phyloP scores from a whole-genome alignment of 306 rosid genomes.

The Prunus salicina region DNA sequence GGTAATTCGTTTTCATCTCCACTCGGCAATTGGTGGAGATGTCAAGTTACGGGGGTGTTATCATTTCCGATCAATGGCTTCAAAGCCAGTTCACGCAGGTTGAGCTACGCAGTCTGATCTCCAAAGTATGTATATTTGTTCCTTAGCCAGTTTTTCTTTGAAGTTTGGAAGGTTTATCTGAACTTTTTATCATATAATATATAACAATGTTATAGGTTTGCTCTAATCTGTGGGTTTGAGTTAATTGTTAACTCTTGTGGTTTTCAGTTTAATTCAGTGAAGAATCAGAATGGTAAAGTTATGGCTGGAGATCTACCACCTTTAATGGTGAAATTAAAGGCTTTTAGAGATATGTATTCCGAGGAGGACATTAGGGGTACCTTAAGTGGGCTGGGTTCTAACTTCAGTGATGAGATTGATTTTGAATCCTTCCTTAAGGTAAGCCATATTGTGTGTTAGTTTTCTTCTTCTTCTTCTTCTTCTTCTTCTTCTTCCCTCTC shows the following conservation, averaged over 20 bases:
- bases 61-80: slow-evolving; percentile 88
- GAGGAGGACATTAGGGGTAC: slow-evolving; percentile 68
- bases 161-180: background rate
- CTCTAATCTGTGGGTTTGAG: slow-evolving; percentile 1
- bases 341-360: slow-evolving; percentile 51
- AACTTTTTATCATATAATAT: background rate
- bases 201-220: background rate
- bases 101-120: slow-evolving; percentile 81
- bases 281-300: slow-evolving; percentile 71
- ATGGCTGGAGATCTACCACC: slow-evolving; percentile 65
- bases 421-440: slow-evolving; percentile 89
- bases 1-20: slow-evolving; percentile 7
- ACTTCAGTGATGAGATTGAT: slow-evolving; percentile 61
- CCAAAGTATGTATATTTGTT: slow-evolving; percentile 52
- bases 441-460: slow-evolving; percentile 25
- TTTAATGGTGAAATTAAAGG: slow-evolving; percentile 62
- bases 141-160: slow-evolving; percentile 5
- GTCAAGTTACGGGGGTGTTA: slow-evolving; percentile 79
- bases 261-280: slow-evolving; percentile 51
- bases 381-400: slow-evolving; percentile 56
- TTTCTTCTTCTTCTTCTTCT: background rate
- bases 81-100: slow-evolving; percentile 94
- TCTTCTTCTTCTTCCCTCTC: background rate
- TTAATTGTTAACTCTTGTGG: slow-evolving; percentile 16
- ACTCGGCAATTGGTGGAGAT: slow-evolving; percentile 41